These are phyloP conservation scores for Botrytis hyacinthi DNA, from an alignment of 2,329 filamentous ascomycete genomes.

Conservation along the genomic window DNA sequence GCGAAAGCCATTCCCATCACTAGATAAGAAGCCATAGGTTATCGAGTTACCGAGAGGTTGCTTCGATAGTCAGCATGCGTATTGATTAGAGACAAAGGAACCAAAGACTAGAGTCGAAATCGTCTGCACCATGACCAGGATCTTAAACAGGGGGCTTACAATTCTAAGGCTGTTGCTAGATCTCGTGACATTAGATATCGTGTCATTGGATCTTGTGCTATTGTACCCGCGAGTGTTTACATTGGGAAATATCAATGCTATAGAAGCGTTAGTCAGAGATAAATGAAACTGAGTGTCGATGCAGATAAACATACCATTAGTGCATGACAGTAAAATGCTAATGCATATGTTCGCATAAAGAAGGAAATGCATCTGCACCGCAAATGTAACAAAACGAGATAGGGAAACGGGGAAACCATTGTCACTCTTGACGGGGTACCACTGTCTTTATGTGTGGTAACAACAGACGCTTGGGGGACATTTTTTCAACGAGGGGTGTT, in stretches of 20 bases:
- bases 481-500: background rate
- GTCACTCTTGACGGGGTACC: background rate
- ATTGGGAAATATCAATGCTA: background rate
- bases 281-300: background rate
- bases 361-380: constrained; percentile 11
- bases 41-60: constrained; percentile 42
- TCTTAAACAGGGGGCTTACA: constrained; percentile 1
- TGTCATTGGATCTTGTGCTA: background rate
- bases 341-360: background rate
- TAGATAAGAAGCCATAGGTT: constrained; percentile 38
- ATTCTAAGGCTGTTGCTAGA: constrained; percentile 2
- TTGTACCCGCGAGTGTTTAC: background rate
- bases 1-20: constrained; percentile 43
- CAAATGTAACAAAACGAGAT: background rate
- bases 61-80: background rate
- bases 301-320: constrained; percentile 11
- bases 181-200: background rate
- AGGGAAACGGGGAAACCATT: background rate
- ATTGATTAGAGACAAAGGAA: background rate
- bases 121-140: background rate
- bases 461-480: background rate
- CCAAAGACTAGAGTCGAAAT: background rate
- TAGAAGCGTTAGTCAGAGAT: background rate
- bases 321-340: constrained; percentile 14
- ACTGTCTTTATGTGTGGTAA: constrained; percentile 10